Evolutionary conservation across 164 flowering plant species (phyloP).

Genomic region (Buxus sempervirens): DNA sequence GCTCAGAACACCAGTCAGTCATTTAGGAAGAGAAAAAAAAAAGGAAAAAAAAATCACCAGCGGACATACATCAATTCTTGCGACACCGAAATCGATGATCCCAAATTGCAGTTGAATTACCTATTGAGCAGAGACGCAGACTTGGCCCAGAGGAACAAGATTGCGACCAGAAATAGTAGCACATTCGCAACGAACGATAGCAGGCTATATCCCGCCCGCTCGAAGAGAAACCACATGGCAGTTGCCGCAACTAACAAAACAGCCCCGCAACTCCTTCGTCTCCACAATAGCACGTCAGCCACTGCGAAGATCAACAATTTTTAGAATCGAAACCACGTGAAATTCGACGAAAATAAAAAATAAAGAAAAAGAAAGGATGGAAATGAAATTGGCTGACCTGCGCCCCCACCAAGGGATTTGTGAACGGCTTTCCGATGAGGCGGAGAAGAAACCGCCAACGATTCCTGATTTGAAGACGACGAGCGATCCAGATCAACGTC

Average conservation of each 20-base stretch:
- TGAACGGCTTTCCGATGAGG: slow-evolving; percentile 44
- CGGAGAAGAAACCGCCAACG: slow-evolving; percentile 15
- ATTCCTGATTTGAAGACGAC: slow-evolving; percentile 1
- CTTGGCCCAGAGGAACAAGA: slow-evolving; percentile 83
- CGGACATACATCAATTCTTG: not conserved
- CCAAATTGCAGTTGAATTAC: slow-evolving; percentile 22
- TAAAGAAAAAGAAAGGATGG: slow-evolving; percentile 8
- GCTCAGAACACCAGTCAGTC: not conserved
- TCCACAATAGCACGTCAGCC: slow-evolving; percentile 83
- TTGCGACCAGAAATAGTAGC: slow-evolving; percentile 54
- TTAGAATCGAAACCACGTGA: not conserved
- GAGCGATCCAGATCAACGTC: slow-evolving; percentile 14
- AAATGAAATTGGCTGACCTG: slow-evolving; percentile 31
- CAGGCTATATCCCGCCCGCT: slow-evolving; percentile 55
- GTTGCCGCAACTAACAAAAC: slow-evolving; percentile 41
- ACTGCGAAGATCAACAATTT: slow-evolving; percentile 32
- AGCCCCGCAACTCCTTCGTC: slow-evolving; percentile 34
- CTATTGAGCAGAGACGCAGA: slow-evolving; percentile 80
- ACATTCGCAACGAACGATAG: slow-evolving; percentile 60
- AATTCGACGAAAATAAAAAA: not conserved
- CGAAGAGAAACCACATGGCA: slow-evolving; percentile 63
- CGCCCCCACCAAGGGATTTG: slow-evolving; percentile 65
- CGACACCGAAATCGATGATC: no score
- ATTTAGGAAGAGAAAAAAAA: not conserved
- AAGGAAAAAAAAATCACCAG: not conserved